Evolutionary conservation across 2,329 filamentous ascomycete species (phyloP).

Genomic region (Colletotrichum sp.): DNA sequence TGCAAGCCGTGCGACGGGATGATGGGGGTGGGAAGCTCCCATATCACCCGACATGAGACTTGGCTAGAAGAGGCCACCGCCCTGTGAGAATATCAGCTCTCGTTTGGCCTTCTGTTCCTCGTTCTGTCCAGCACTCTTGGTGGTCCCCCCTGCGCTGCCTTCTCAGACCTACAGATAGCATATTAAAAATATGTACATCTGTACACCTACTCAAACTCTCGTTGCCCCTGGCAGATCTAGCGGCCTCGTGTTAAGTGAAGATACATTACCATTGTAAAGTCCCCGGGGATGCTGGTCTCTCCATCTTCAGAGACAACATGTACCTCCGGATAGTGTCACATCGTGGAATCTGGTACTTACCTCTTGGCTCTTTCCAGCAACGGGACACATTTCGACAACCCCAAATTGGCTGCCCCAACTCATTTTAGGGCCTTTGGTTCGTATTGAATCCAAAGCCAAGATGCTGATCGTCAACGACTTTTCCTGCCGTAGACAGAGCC

Average conservation of each 20-base stretch:
- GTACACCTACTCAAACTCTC: neutral
- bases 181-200: neutral
- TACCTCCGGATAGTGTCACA: neutral
- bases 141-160: neutral
- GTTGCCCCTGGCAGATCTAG: slow-evolving; percentile 8
- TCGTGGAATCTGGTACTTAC: neutral
- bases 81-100: neutral
- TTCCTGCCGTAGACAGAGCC: neutral
- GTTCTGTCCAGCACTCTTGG: neutral
- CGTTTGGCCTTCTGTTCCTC: neutral
- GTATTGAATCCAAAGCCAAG: neutral
- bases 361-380: neutral
- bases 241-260: slow-evolving; percentile 8
- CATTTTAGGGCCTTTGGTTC: neutral
- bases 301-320: neutral
- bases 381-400: slow-evolving; percentile 3
- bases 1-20: neutral
- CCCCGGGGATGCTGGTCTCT: neutral
- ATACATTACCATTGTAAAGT: neutral
- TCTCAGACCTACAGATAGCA: neutral
- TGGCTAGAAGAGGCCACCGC: neutral
- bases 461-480: neutral
- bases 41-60: neutral
- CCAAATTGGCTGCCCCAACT: neutral
- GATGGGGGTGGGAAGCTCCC: neutral